phyloP scores from a whole-genome alignment of 371 early-diverging fungal species.

The Pancytospora philotis region DNA sequence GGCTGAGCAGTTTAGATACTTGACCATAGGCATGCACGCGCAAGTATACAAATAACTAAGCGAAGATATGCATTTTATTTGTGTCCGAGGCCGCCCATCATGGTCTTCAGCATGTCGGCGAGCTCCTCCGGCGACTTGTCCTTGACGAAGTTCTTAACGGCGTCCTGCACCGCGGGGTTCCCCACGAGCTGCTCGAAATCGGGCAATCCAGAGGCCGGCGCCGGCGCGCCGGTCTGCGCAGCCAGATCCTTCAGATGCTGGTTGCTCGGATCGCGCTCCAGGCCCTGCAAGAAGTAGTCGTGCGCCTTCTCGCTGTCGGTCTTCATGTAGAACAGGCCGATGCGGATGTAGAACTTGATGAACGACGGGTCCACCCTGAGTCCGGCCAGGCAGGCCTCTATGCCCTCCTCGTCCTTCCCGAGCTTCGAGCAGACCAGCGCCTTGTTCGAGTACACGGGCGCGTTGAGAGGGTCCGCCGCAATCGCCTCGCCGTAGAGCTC shows the following conservation, averaged over 20 bases:
- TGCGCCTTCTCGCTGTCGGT: slow-evolving; percentile 19
- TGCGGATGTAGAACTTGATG: slow-evolving; percentile 81
- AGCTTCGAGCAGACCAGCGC: slow-evolving; percentile 85
- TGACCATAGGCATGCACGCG: too few relatives aligned
- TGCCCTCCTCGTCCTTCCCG: slow-evolving; percentile 77
- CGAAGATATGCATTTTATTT: too few relatives aligned
- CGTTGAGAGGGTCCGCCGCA: slow-evolving; percentile 71
- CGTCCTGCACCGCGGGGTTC: slow-evolving; percentile 6
- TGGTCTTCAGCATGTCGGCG: slow-evolving; percentile 11
- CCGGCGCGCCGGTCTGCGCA: not conserved
- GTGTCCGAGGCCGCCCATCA: not conserved
- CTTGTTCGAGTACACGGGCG: slow-evolving; percentile 80
- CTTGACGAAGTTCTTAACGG: slow-evolving; percentile 14
- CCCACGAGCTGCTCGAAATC: slow-evolving; percentile 22
- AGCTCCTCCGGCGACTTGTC: slow-evolving; percentile 14
- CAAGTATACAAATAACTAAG: too few relatives aligned
- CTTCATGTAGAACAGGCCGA: slow-evolving; percentile 54
- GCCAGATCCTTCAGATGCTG: not conserved
- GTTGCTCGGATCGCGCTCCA: slow-evolving; percentile 22
- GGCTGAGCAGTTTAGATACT: slow-evolving; percentile 6
- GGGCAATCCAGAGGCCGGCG: slow-evolving; percentile 51
- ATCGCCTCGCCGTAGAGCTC: slow-evolving; percentile 77
- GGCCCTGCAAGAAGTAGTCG: slow-evolving; percentile 14
- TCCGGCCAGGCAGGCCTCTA: slow-evolving; percentile 79
- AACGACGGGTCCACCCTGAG: slow-evolving; percentile 73